These are phyloP conservation scores for Citropsis articulata DNA, from an alignment of 345 rosid genomes.

Conservation along the genomic window DNA sequence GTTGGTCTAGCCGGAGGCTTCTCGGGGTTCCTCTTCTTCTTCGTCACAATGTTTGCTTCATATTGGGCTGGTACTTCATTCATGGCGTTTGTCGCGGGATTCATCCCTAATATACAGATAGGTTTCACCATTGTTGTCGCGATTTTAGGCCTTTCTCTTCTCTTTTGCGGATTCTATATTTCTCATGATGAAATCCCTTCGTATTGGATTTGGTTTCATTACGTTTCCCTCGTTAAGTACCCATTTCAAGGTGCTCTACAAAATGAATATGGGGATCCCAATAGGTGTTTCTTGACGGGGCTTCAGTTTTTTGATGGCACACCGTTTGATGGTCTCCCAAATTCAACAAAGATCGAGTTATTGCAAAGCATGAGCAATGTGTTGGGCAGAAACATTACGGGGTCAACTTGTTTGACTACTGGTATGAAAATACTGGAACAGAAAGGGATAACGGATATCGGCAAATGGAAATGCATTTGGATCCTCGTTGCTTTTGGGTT, in stretches of 20 bases:
- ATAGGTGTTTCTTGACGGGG: constrained; percentile 30
- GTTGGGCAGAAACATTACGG: constrained; percentile 22
- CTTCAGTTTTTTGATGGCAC: constrained; percentile 34
- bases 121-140: constrained; percentile 32
- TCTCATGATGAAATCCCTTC: constrained; percentile 27
- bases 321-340: constrained; percentile 1
- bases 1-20: constrained; percentile 55
- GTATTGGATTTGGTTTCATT: constrained; percentile 37
- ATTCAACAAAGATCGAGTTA: not conserved
- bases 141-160: constrained; percentile 25
- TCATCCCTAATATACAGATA: constrained; percentile 37
- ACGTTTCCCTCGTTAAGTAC: constrained; percentile 31
- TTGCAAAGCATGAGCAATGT: constrained; percentile 25
- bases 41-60: constrained; percentile 35
- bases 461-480: constrained; percentile 40
- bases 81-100: constrained; percentile 44
- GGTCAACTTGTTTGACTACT: constrained; percentile 23
- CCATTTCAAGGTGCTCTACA: constrained; percentile 21
- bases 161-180: constrained; percentile 37
- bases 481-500: constrained; percentile 29
- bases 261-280: constrained; percentile 22
- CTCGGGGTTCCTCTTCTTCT: constrained; percentile 46
- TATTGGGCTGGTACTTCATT: constrained; percentile 34
- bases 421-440: constrained; percentile 19
- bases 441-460: constrained; percentile 22